Base-by-base conservation (phyloP, 2,329 filamentous ascomycete species). In the Cryoendolithus antarcticus region DNA sequence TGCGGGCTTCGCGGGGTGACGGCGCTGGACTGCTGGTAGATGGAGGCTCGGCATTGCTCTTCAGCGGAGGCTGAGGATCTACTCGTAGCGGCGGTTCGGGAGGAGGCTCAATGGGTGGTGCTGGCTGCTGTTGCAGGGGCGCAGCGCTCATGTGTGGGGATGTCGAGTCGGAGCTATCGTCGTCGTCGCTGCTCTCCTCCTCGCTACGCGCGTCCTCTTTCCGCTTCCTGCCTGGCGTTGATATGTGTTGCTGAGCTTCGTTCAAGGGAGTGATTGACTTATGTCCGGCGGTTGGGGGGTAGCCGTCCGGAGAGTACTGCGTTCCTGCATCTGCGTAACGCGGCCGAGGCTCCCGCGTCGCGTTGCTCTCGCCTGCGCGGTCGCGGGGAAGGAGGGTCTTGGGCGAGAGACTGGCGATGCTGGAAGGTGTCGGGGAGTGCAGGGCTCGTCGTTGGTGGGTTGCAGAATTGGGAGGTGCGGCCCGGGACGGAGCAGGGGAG, bases 251-350 rank as follows among this genome's bases (percentile, higher is more conserved):
- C n/a, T n/a, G n/a, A n/a, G n/a, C n/a, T n/a, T n/a, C n/a, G n/a
- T n/a, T n/a, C n/a, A n/a, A n/a, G n/a, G n/a, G n/a, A n/a, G n/a
- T n/a, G n/a, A n/a, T n/a, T n/a, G n/a, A n/a, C 34, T 47, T 46
- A 41, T 32, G 44, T 34, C 42, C 45, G 35, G 55, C 61, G 38
- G 67, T 67, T 43, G 66, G 61, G 47, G 69, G 62, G 39, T 55
- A 61, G 42, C 61, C 62, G 40, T 65, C 62, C 33, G 69, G 70
- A 32, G 69, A 70, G 54, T 73, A 75, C 54, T 75, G 71, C 29
- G 71, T 74, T 42, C 60, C 64, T 28, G 62, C 62, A 61, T 74
- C 67, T 41, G 63, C 62, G 57, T 55, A 55, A 11, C 43, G 19
- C 33, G 38, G 28, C 6, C 19, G 35, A 30, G 19, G 32, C 11